phyloP scores from a whole-genome alignment of 225 moss, liverwort and hornwort species.

The Lunularia cruciata region DNA sequence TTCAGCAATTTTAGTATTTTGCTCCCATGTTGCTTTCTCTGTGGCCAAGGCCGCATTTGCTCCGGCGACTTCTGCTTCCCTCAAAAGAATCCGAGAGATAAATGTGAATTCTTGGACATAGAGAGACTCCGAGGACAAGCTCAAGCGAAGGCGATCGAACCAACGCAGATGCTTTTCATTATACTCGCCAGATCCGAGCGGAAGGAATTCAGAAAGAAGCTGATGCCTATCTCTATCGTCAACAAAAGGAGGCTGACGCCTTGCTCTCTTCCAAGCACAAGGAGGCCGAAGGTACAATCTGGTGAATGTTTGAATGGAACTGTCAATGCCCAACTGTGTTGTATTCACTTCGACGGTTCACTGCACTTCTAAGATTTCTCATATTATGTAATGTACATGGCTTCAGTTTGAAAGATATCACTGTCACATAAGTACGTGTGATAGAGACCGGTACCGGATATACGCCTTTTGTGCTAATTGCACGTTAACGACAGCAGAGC shows the following conservation, averaged over 20 bases:
- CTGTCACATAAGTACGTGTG: too few relatives aligned
- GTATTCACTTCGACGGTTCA: too few relatives aligned
- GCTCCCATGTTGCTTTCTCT: constrained; percentile 44
- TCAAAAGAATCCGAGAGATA: too few relatives aligned
- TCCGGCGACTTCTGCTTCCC: constrained; percentile 45
- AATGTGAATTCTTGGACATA: too few relatives aligned
- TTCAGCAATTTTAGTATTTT: constrained; percentile 43
- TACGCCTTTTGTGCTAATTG: too few relatives aligned
- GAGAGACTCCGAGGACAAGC: constrained; percentile 46
- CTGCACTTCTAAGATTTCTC: too few relatives aligned
- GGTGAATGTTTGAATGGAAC: too few relatives aligned
- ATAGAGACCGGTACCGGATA: too few relatives aligned
- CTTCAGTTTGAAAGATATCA: too few relatives aligned
- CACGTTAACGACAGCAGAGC: too few relatives aligned
- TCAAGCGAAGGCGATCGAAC: constrained; percentile 44
- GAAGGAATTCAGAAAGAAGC: constrained; percentile 34
- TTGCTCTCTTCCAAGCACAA: constrained; percentile 45
- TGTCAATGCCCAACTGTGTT: too few relatives aligned
- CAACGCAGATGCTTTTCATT: constrained; percentile 34
- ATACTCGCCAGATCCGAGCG: constrained; percentile 34
- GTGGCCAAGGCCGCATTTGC: constrained; percentile 43
- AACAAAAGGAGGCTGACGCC: constrained; percentile 53
- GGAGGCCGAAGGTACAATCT: constrained; percentile 52
- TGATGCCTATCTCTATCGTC: constrained; percentile 40
- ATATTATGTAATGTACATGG: too few relatives aligned